Evolutionary conservation across 176 grass and related monocot species (phyloP).

Genomic region (Tillandsia fasciculata): DNA sequence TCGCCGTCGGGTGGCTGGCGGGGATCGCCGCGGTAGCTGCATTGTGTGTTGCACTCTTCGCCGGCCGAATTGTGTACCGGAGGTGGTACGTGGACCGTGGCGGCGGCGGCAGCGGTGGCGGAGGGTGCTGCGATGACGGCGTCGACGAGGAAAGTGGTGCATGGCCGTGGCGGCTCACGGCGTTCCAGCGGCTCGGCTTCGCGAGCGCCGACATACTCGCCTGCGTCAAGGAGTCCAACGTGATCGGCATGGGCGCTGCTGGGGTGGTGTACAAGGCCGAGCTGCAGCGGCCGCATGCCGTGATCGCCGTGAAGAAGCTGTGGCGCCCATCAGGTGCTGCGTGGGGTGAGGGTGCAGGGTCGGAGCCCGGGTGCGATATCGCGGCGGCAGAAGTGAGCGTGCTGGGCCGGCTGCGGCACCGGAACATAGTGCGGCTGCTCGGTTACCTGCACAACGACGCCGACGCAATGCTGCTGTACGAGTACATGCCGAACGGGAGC

Average conservation of each 20-base stretch:
- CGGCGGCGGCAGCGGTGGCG: conserved; percentile 6
- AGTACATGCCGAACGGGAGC: conserved; percentile 96
- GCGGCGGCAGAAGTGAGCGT: conserved; percentile 63
- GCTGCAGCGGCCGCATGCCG: conserved; percentile 34
- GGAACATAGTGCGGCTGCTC: conserved; percentile 84
- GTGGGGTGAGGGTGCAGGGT: neutral
- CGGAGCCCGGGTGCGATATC: conserved; percentile 25
- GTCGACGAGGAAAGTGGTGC: conserved; percentile 14
- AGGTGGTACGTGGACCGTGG: conserved; percentile 36
- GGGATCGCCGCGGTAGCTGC: conserved; percentile 33
- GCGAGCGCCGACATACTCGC: conserved; percentile 63
- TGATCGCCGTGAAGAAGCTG: conserved; percentile 90
- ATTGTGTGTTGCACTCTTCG: conserved; percentile 34
- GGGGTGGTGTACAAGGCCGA: conserved; percentile 88
- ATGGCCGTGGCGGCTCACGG: conserved; percentile 79
- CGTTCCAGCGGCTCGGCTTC: conserved; percentile 74
- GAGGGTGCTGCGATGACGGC: conserved; percentile 27
- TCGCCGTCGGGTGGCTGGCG: conserved; percentile 44
- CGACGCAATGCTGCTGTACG: conserved; percentile 91
- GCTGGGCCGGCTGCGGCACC: conserved; percentile 65
- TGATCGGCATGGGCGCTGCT: conserved; percentile 84
- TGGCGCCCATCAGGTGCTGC: conserved; percentile 25
- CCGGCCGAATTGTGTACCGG: conserved; percentile 46
- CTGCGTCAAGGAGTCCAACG: conserved; percentile 91
- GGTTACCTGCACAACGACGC: conserved; percentile 69